Evolutionary conservation across 805 yeast genomes (phyloP).

Genomic region (Candida michaelii): DNA sequence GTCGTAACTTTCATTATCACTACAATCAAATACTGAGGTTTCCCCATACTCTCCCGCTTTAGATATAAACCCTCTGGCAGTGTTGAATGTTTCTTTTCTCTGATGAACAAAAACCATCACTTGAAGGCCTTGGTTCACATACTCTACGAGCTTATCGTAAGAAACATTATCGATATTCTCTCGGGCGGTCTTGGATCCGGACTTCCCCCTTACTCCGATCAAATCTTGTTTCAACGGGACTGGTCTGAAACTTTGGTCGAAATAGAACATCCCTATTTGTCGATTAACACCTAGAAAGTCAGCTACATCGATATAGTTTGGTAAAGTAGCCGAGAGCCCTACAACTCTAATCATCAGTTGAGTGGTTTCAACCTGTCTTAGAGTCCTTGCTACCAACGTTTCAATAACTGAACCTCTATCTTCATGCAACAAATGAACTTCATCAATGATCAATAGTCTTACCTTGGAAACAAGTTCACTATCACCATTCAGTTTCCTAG

Average conservation of each 20-base stretch:
- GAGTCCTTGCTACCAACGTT: slow-evolving; percentile 89
- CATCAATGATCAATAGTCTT: slow-evolving; percentile 86
- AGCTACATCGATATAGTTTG: slow-evolving; percentile 90
- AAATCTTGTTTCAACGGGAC: slow-evolving; percentile 88
- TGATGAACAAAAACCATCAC: slow-evolving; percentile 98
- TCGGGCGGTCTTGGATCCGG: slow-evolving; percentile 69
- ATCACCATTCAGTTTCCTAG: slow-evolving; percentile 90
- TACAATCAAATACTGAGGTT: slow-evolving; percentile 55
- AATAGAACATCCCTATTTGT: slow-evolving; percentile 88
- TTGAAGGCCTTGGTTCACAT: slow-evolving; percentile 71
- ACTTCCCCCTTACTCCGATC: slow-evolving; percentile 82
- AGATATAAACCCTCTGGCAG: slow-evolving; percentile 70
- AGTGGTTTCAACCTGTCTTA: slow-evolving; percentile 90
- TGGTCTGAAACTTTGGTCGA: slow-evolving; percentile 91
- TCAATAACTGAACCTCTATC: slow-evolving; percentile 98
- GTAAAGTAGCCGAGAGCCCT: slow-evolving; percentile 91
- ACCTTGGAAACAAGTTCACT: slow-evolving; percentile 81
- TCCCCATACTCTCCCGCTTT: slow-evolving; percentile 67
- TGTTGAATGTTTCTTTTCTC: slow-evolving; percentile 85
- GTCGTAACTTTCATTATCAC: slow-evolving; percentile 41
- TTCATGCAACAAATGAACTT: slow-evolving; percentile 94
- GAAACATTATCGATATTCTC: slow-evolving; percentile 74
- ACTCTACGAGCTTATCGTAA: slow-evolving; percentile 71
- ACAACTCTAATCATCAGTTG: slow-evolving; percentile 93
- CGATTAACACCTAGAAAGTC: slow-evolving; percentile 91